Percentiles rank a stretch among this genome's conserved stretches.
Conservation (phyloP, 2,329 filamentous ascomycete species). For the Aspergillus caelatus region DNA sequence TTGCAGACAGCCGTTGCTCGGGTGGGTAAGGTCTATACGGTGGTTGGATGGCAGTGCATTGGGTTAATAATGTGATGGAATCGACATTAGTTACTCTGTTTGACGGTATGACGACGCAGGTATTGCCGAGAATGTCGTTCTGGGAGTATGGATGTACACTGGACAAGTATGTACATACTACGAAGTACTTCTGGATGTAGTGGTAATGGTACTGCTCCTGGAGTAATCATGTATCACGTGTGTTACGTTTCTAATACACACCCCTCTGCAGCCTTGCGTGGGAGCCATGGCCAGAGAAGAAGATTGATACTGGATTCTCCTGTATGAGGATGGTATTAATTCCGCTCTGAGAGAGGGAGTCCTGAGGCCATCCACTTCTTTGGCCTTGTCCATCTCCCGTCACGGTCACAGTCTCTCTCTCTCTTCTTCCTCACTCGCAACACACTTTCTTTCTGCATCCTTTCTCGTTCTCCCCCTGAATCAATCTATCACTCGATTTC, state of each 20-base stretch:
- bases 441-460: constrained; percentile 1
- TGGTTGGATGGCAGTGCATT: not conserved
- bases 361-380: constrained; percentile 14
- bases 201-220: not conserved
- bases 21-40: not conserved
- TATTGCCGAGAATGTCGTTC: not conserved
- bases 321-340: constrained; percentile 11
- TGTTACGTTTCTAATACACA: constrained; percentile 12
- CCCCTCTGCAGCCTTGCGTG: not conserved
- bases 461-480: not conserved
- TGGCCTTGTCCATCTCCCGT: not conserved
- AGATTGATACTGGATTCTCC: not conserved
- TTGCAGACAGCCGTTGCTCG: not conserved
- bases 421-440: constrained; percentile 1
- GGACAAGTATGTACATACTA: not conserved
- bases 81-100: too few relatives aligned
- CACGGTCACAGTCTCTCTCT: constrained; percentile 10
- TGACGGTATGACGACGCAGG: not conserved
- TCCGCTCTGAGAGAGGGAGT: not conserved
- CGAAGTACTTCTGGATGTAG: not conserved
- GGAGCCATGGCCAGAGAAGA: constrained; percentile 1
- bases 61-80: not conserved
- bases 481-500: not conserved
- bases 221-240: constrained; percentile 17
- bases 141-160: not conserved